A percentile compares a stretch with the other conserved stretches of the same genome.
Conservation (phyloP, 1,284 basidiomycete species). For the Agroathelia rolfsii region DNA sequence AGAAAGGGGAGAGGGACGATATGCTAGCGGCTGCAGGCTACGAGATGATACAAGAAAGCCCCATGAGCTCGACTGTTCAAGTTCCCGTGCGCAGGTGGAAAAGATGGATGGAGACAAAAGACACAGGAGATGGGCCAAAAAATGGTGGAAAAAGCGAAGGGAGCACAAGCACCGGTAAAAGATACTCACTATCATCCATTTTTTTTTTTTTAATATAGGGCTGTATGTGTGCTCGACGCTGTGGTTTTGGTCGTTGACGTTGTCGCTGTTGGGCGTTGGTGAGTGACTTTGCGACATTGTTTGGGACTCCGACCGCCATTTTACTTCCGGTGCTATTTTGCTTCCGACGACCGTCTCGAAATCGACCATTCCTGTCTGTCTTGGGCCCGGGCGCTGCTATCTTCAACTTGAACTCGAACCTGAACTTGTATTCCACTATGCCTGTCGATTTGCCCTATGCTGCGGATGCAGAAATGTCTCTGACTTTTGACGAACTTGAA, state of each 20-base stretch:
- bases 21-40: too few species aligned
- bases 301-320: too few species aligned
- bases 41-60: constrained; percentile 41
- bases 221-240: too few species aligned
- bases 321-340: too few species aligned
- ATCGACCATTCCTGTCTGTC: background rate
- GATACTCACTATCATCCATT: constrained; percentile 27
- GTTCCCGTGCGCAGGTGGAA: constrained; percentile 18
- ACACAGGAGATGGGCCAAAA: constrained; percentile 17
- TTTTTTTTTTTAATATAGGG: constrained; percentile 14
- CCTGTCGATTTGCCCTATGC: constrained; percentile 90
- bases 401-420: too few species aligned
- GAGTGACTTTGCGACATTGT: too few species aligned
- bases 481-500: constrained; percentile 85
- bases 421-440: too few species aligned
- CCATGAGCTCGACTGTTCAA: constrained; percentile 58
- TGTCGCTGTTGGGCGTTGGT: too few species aligned
- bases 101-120: constrained; percentile 15
- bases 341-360: constrained; percentile 1
- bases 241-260: too few species aligned
- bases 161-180: constrained; percentile 19
- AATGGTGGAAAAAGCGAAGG: constrained; percentile 13
- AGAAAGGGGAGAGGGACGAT: too few species aligned
- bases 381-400: constrained; percentile 1
- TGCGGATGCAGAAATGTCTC: constrained; percentile 84